These are phyloP conservation scores for Hanseniaspora taiwanica DNA, from an alignment of 805 yeast species.

Conservation along the genomic window DNA sequence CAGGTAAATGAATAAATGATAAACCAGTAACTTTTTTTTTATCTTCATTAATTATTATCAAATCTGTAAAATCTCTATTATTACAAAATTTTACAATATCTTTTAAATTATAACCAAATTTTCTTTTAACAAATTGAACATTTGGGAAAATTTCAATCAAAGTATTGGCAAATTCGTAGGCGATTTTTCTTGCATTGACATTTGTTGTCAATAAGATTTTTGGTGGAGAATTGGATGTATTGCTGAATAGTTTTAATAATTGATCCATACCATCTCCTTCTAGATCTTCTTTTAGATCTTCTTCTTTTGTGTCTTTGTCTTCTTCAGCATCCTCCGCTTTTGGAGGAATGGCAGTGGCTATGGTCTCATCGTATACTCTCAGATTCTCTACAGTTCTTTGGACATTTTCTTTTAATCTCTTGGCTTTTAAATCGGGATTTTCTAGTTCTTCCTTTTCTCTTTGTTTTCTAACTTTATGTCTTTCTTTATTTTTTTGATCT, in stretches of 20 bases:
- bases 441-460: slow-evolving; percentile 79
- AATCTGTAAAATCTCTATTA: slow-evolving; percentile 76
- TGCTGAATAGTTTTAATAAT: slow-evolving; percentile 26
- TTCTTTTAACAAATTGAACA: slow-evolving; percentile 75
- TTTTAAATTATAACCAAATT: slow-evolving; percentile 67
- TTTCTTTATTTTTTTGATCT: slow-evolving; percentile 60
- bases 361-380: slow-evolving; percentile 80
- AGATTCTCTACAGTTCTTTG: slow-evolving; percentile 76
- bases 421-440: slow-evolving; percentile 70
- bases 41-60: slow-evolving; percentile 85
- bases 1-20: slow-evolving; percentile 87
- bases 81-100: slow-evolving; percentile 77
- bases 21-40: slow-evolving; percentile 85
- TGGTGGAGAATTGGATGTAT: slow-evolving; percentile 61
- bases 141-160: slow-evolving; percentile 77
- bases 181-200: slow-evolving; percentile 71
- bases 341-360: slow-evolving; percentile 24
- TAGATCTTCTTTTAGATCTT: slow-evolving; percentile 4
- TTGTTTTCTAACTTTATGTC: slow-evolving; percentile 64
- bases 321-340: slow-evolving; percentile 5
- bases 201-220: slow-evolving; percentile 85
- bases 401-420: slow-evolving; percentile 64
- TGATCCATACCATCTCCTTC: slow-evolving; percentile 12
- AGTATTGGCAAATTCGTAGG: slow-evolving; percentile 81
- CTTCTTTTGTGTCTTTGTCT: slow-evolving; percentile 5